Base-by-base conservation (phyloP, 176 grass and related monocot genomes). In the Pontederia paniculata region DNA sequence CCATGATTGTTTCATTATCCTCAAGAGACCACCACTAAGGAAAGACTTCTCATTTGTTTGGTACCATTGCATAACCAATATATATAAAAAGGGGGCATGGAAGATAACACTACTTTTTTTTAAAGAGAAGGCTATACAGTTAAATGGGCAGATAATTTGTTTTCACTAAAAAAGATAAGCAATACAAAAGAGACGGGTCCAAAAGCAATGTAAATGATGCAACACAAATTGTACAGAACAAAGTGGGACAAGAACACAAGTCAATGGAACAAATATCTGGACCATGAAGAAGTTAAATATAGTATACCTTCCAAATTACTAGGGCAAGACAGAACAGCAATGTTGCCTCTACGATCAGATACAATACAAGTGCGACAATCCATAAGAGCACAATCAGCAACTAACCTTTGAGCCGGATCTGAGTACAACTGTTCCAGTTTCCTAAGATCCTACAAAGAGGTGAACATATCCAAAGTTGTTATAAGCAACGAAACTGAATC, bases 331-430 rank as follows among this genome's bases (percentile, higher is more conserved):
- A 98, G 60, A 48, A 98, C 78, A 84, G 93, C 90, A 74, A 98
- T 88, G 72, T 65, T 91, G 25, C 93, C 93, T 70, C 77, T 73
- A 52, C 86, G 86, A 77, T 98, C 93, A 50, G 93, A 98, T 74
- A 90, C 93, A 45, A 98, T 77, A 74, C 72, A 80, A 69, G 83
- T 91, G 50, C 84, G 77, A 31, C 80, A 77, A 73, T 81, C 71
- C 67, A 91, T 77, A 58, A 98, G 93, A 72, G 86, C 72, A 73
- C 84, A 71, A 80, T 98, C 86, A 79, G 82, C 83, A 25, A 98
- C 93, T 45, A 98, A 71, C 67, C 93, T 86, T 65, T 90, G 93
- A 72, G 76, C 69, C 50, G 86, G 93, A 83, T 98, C 93, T 72
- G 77, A 83, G 63, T 81, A 98, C 12, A 74, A 49, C 68, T 83